A percentile compares a stretch with the other conserved stretches of the same genome.
phyloP scores from a whole-genome alignment of 176 grass and related monocot species.

The Zea luxurians region DNA sequence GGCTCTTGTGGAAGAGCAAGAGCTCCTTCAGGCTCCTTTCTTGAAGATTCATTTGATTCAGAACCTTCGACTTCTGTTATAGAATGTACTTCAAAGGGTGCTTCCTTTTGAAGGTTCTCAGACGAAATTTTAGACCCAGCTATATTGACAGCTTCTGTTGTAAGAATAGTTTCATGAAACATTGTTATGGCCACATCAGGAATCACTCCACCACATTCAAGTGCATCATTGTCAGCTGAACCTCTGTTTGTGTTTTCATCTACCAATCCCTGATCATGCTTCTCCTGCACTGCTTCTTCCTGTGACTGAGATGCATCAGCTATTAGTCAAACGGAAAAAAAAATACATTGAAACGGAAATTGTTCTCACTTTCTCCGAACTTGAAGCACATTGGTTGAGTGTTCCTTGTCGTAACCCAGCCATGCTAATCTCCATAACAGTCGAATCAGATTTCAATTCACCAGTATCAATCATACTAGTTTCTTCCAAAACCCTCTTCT shows the following conservation, averaged over 20 bases:
- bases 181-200: slow-evolving; percentile 19
- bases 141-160: slow-evolving; percentile 13
- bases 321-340: slow-evolving; percentile 6
- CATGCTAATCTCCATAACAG: not conserved
- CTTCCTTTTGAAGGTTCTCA: slow-evolving; percentile 11
- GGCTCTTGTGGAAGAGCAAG: slow-evolving; percentile 37
- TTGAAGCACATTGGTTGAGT: slow-evolving; percentile 13
- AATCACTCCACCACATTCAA: slow-evolving; percentile 34
- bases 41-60: slow-evolving; percentile 33
- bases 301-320: slow-evolving; percentile 20
- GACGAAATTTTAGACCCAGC: not conserved
- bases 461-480: slow-evolving; percentile 14
- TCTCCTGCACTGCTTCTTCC: slow-evolving; percentile 15
- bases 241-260: slow-evolving; percentile 20
- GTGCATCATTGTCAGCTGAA: slow-evolving; percentile 28
- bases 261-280: slow-evolving; percentile 5
- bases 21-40: slow-evolving; percentile 30
- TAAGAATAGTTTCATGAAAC: slow-evolving; percentile 17
- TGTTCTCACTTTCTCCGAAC: slow-evolving; percentile 36
- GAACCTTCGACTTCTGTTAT: slow-evolving; percentile 29
- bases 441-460: slow-evolving; percentile 22
- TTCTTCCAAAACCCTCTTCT: slow-evolving; percentile 33
- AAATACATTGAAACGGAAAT: not conserved
- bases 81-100: slow-evolving; percentile 15
- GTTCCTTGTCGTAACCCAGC: slow-evolving; percentile 9